These are phyloP conservation scores for Tetratostichococcus sp. DNA, from an alignment of 139 green algal species.

Conservation along the genomic window DNA sequence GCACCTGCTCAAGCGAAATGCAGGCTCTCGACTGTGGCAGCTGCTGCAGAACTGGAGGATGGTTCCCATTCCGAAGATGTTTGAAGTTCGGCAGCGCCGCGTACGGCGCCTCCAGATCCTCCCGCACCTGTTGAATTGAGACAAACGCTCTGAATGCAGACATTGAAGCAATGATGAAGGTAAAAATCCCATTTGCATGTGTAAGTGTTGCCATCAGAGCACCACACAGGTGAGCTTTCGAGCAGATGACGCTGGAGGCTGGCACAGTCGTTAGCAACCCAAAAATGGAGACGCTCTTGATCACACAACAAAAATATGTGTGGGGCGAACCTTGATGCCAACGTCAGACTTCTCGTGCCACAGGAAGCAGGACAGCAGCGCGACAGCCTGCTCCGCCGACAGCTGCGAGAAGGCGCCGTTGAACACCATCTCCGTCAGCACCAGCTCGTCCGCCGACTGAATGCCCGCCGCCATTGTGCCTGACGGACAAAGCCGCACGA, in stretches of 20 bases:
- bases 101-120: constrained; percentile 44
- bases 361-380: constrained; percentile 67
- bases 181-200: no score
- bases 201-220: no score
- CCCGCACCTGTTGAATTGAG: constrained; percentile 50
- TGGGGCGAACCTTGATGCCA: constrained; percentile 21
- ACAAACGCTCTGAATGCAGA: no score
- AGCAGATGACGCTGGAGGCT: no score
- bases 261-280: no score
- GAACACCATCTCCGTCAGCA: constrained; percentile 77
- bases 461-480: constrained; percentile 45
- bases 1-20: constrained; percentile 34
- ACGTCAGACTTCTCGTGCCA: constrained; percentile 58
- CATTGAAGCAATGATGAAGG: no score
- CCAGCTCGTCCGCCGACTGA: constrained; percentile 66
- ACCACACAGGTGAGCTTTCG: no score
- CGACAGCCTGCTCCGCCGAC: constrained; percentile 49
- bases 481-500: neutral
- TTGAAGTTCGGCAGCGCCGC: constrained; percentile 46
- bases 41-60: no score
- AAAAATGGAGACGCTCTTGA: no score
- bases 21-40: neutral
- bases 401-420: constrained; percentile 57
- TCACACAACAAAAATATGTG: no score
- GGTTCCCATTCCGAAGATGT: no score